Conservation (phyloP, 225 moss, liverwort and hornwort genomes). For the Lunularia cruciata region DNA sequence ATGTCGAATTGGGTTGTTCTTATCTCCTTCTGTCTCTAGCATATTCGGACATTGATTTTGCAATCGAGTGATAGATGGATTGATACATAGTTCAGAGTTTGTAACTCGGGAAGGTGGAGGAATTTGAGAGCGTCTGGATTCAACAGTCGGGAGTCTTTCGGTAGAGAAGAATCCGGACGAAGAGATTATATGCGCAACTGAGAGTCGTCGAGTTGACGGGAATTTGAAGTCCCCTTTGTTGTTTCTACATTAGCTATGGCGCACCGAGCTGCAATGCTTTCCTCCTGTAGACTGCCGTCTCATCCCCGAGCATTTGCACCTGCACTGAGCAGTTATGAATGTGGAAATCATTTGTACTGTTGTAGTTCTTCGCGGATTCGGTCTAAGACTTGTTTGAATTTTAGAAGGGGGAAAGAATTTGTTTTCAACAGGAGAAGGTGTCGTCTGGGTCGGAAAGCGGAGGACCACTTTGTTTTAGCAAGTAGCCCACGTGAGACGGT, state of each 20-base stretch:
- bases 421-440: not conserved
- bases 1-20: no score
- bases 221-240: no score
- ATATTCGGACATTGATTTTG: not conserved
- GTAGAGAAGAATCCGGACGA: not conserved
- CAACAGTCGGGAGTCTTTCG: not conserved
- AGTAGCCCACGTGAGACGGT: constrained; percentile 13
- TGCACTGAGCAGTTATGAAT: not conserved
- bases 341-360: not conserved
- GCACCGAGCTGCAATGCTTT: not conserved
- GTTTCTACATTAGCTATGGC: constrained; percentile 2
- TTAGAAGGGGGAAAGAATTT: not conserved
- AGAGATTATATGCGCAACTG: not conserved
- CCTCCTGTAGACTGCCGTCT: not conserved
- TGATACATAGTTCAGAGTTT: not conserved
- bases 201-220: not conserved
- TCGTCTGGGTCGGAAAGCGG: not conserved
- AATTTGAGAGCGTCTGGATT: not conserved
- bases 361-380: not conserved
- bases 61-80: not conserved
- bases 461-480: no score
- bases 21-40: no score
- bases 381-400: not conserved
- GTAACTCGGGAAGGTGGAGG: not conserved
- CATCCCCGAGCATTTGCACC: not conserved